Base-by-base conservation (phyloP, 2,329 filamentous ascomycete species). In the Fusarium temperatum region DNA sequence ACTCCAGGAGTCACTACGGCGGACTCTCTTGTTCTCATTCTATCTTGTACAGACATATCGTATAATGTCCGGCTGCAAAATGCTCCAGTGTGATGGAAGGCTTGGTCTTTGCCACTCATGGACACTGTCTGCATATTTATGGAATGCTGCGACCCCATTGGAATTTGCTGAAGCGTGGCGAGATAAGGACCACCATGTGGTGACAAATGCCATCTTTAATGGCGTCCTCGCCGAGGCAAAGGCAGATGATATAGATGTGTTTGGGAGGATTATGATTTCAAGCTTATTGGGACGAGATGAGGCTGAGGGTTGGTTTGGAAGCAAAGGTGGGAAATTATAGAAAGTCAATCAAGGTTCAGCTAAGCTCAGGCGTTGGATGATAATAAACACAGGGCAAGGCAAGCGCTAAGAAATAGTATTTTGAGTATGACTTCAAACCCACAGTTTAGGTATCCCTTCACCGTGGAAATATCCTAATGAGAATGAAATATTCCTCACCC, bases 1-100 rank as follows among this genome's bases (percentile, higher is more conserved):
- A 6, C 81, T 89, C 26, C 83, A 88, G 17, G 88, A 90, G 75
- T 89, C 87, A 1, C 81, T 85, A 2, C 83, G 88, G 6, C 85
- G 88, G 22, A 90, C 88, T 0, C 80, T 87, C 1, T 78, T 90
- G 3, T 80, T 87, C 18, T 77, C 84, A 1, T 86, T 86, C 69
- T 88, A 87, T 48, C 82, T 89, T 59, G 58, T 83, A 24, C 81
- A 84, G 53, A 68, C 78, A 18, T 83, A 84, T 65, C 78, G 81
- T 4, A 70, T 83, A 22, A 68, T 85, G n/a, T 65, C 79, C 5
- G 81, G 80, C 5, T 71, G 76, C 7, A 64, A 63, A 14, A 68
- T 67, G 6, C 48, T 74, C 24, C 64, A 72, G 5, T 83, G 82
- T 41, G 79, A 80, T 50, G 80, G 79, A 5, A 77, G 69, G 57